Evolutionary conservation across 768 basidiomycete genomes (phyloP), one percentile per base, ranked within the genome.

Genomic region (Fomitopsis serialis): DNA sequence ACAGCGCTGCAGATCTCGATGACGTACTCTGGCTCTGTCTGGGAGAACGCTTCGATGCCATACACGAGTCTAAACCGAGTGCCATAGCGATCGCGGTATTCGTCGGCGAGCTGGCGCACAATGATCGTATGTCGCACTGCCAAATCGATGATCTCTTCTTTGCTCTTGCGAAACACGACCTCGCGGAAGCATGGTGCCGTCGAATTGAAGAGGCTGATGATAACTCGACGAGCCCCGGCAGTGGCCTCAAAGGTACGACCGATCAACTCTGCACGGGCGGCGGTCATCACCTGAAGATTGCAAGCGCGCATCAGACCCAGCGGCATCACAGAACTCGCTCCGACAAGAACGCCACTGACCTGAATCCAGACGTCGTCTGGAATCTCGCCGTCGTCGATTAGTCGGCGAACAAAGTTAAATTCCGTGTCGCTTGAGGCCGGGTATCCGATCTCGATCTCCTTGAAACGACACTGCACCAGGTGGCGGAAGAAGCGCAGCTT

Each of bases 191-290:
- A 62, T 54, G 72, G 74, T 6, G 73, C 72, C 11, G 72, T 71
- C 23, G 74, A 74, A 56, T 75, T 75, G n/a, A n/a, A 77, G 67
- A 76, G 72, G 63, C 75, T 74, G 44, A 77, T 70, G 61, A 76
- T 76, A 58, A 72, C 74, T 52, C 73, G 69, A 54, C 73, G 74
- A 45, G 73, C 68, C 15, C 74, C 75, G 10, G 68, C 68, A 35
- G 74, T 61, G 34, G 70, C 65, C 50, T 70, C 72, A 58, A 77
- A 72, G n/a, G 12, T 74, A 5, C 67, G 62, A 34, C 65, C 67
- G 59, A 77, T 75, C 42, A 77, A 68, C 52, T 75, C 74, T 25
- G 71, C 69, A 17, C 74, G 66, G 10, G 73, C 73, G 22, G 74
- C 74, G 6, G 71, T 72, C 48, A 77, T 64, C 29, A 76, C 74